A percentile compares a stretch with the other conserved stretches of the same genome.
phyloP scores from a whole-genome alignment of 2,329 filamentous ascomycete species.

The Colletotrichum sp. region DNA sequence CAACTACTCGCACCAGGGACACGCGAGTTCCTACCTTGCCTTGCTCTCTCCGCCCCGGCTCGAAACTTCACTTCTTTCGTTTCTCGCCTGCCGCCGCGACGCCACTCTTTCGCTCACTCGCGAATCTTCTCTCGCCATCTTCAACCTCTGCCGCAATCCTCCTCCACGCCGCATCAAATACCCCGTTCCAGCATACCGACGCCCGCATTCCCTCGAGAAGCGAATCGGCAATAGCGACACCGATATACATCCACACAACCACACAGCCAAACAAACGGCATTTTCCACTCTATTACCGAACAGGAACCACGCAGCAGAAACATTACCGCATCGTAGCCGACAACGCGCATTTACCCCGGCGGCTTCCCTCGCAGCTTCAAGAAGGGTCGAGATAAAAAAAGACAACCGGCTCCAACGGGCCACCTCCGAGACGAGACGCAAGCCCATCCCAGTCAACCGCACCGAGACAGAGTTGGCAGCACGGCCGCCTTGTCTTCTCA shows the following conservation, averaged over 20 bases:
- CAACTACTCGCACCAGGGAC: background rate
- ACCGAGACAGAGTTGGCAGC: conserved; percentile 15
- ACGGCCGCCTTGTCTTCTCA: background rate
- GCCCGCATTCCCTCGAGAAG: background rate
- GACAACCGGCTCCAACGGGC: background rate
- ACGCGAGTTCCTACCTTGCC: background rate
- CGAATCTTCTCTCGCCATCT: background rate
- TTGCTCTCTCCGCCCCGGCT: background rate
- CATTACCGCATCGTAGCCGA: background rate
- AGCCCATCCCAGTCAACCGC: conserved; percentile 8
- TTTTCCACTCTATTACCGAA: background rate
- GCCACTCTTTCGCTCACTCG: background rate
- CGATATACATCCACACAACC: background rate
- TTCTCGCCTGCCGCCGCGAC: background rate
- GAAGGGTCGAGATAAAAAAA: background rate
- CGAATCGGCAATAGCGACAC: conserved; percentile 8
- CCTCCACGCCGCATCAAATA: background rate
- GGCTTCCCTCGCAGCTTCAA: background rate
- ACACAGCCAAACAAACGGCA: background rate
- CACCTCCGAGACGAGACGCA: background rate
- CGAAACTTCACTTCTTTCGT: background rate
- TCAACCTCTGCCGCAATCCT: background rate
- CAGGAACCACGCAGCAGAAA: background rate
- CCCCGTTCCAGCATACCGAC: background rate
- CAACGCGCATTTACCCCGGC: background rate